Evolutionary conservation across 1,139 yeast species (phyloP), one percentile per base, ranked within the genome.

Genomic region (Meyerozyma guilliermondii): DNA sequence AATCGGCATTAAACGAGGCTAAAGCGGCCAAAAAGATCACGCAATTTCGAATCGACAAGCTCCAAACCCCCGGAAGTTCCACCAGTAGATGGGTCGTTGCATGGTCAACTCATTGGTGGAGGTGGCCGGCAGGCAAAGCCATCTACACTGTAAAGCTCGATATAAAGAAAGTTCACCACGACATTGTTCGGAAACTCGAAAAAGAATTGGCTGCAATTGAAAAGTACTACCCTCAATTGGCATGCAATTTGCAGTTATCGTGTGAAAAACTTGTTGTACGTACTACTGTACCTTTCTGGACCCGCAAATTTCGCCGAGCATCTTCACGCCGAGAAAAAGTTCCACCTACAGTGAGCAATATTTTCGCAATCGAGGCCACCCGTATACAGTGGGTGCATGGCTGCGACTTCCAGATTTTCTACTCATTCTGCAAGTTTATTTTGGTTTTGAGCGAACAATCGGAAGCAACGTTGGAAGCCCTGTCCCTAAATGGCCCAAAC

Each of bases 61-160:
- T 33, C 5, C 10, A 18, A 2, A 20, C 24, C 7, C 23, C 4
- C 11, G 36, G 24, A 16, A 33, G 36, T 17, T 39, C 42, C n/a
- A 57, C 60, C 3, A 47, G 46, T 11, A 42, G 61, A 14, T 55
- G 60, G 60, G 43, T 57, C 1, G 33, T 56, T 11, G 59, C 50
- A 6, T 58, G 62, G 62, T 46, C 41, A 16, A 37, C 33, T 24
- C 36, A 33, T 33, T 33, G 36, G 36, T 33, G 36, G 36, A 33
- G 36, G 20, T 33, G 36, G 36, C 33, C 33, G 4, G 7, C 33
- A 9, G 33, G 18, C 18, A 29, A 14, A 2, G 33, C 33, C 16
- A 29, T 13, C 7, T 29, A 29, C 33, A 13, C 33, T 13, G 33
- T 29, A 13, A 14, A 13, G 4, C 10, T 29, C 18, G 16, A 29